Conservation (phyloP, 371 early-diverging fungal genomes). For the Coemansia sp. region DNA sequence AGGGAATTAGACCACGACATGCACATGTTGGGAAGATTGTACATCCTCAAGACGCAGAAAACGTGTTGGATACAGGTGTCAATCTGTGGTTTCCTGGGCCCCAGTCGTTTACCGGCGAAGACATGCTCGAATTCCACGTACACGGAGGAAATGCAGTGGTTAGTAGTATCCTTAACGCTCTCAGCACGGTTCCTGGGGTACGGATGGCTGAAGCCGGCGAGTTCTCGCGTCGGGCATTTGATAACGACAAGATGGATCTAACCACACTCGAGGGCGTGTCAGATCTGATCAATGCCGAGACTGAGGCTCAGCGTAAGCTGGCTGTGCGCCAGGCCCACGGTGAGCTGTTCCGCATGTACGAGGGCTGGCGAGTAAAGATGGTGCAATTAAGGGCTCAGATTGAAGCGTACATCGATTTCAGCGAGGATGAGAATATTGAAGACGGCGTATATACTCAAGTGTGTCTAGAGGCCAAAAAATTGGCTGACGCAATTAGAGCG, state of each 20-base stretch:
- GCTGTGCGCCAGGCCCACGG: slow-evolving; percentile 77
- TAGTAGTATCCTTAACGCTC: slow-evolving; percentile 58
- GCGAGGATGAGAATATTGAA: slow-evolving; percentile 81
- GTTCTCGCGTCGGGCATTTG: slow-evolving; percentile 73
- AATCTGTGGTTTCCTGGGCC: slow-evolving; percentile 55
- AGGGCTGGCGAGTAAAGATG: slow-evolving; percentile 63
- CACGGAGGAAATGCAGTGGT: slow-evolving; percentile 80
- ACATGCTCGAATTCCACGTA: slow-evolving; percentile 74
- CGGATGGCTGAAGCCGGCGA: slow-evolving; percentile 78
- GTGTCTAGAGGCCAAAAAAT: slow-evolving; percentile 15
- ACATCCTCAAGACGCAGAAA: slow-evolving; percentile 6
- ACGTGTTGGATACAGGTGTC: slow-evolving; percentile 14
- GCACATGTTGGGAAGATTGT: slow-evolving; percentile 37
- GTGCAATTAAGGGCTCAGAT: slow-evolving; percentile 65
- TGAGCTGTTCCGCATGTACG: slow-evolving; percentile 62
- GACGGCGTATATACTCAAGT: slow-evolving; percentile 64
- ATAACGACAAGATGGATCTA: slow-evolving; percentile 72
- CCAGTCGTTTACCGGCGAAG: slow-evolving; percentile 77
- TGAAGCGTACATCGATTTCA: slow-evolving; percentile 82
- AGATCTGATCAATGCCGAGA: slow-evolving; percentile 80
- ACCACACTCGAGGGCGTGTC: slow-evolving; percentile 78
- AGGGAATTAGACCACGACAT: slow-evolving; percentile 5
- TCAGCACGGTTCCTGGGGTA: slow-evolving; percentile 54
- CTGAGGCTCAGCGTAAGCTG: slow-evolving; percentile 69
- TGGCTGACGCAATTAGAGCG: slow-evolving; percentile 49